Evolutionary conservation across 805 yeast genomes (phyloP).

Genomic region (Candida insectalens): DNA sequence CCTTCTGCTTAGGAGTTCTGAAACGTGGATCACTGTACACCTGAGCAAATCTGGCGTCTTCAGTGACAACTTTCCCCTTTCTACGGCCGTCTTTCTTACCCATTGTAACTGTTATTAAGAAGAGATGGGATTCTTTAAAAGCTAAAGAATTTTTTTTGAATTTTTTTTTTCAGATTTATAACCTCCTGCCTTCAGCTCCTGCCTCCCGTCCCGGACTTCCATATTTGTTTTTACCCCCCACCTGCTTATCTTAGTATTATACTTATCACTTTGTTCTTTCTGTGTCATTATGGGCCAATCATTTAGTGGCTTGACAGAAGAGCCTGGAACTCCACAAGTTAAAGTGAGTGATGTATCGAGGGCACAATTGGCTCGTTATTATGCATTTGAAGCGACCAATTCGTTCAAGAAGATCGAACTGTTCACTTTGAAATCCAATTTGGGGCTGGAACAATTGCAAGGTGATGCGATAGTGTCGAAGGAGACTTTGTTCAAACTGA

Average conservation of each 20-base stretch:
- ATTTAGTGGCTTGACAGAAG: conserved; percentile 1
- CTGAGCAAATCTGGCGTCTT: conserved; percentile 69
- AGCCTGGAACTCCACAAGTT: too few relatives aligned
- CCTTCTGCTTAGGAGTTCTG: conserved; percentile 58
- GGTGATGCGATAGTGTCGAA: conserved; percentile 17
- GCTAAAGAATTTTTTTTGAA: not conserved
- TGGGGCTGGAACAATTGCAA: conserved; percentile 13
- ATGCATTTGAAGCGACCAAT: conserved; percentile 10
- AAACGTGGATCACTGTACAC: conserved; percentile 87
- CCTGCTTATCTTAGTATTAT: too few relatives aligned
- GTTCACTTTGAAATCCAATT: conserved; percentile 13
- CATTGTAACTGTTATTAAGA: not conserved
- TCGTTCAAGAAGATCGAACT: conserved; percentile 17
- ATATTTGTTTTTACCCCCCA: too few relatives aligned
- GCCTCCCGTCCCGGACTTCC: too few relatives aligned
- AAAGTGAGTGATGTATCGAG: too few relatives aligned
- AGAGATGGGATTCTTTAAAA: not conserved
- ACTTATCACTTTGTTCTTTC: too few relatives aligned
- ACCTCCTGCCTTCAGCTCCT: too few relatives aligned
- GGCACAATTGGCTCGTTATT: conserved; percentile 9
- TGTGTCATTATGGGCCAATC: conserved; percentile 1
- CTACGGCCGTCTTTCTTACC: not conserved
- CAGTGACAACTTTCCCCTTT: not conserved
- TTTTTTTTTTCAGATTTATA: not conserved
- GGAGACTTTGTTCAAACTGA: conserved; percentile 16